phyloP scores from a whole-genome alignment of 2,329 filamentous ascomycete species.

The Epichloe glyceriae region DNA sequence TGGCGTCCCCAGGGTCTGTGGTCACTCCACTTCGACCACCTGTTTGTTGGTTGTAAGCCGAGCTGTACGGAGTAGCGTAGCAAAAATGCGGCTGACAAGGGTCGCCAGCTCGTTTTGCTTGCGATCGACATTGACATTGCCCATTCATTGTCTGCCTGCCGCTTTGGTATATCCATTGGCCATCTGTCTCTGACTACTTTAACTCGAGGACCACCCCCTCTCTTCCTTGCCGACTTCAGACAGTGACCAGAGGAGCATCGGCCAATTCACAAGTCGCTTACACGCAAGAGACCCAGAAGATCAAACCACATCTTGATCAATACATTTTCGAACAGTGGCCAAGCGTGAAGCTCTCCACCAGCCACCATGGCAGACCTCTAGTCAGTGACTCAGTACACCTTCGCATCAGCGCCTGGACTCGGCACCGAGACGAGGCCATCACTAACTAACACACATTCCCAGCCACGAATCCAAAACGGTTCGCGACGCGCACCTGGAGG shows the following conservation, averaged over 20 bases:
- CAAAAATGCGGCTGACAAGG: not conserved
- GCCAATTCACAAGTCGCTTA: not conserved
- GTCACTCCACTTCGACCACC: too few species aligned
- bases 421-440: not conserved
- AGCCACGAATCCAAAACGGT: conserved; percentile 9
- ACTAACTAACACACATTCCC: conserved; percentile 1
- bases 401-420: not conserved
- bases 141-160: conserved; percentile 9
- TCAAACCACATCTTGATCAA: not conserved
- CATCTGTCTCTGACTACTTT: conserved; percentile 6
- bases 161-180: conserved; percentile 5
- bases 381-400: conserved; percentile 6
- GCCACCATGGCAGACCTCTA: conserved; percentile 13
- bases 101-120: not conserved
- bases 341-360: not conserved
- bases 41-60: not conserved
- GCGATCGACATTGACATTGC: conserved; percentile 8
- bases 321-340: not conserved
- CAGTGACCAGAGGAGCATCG: not conserved
- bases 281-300: not conserved
- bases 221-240: conserved; percentile 1
- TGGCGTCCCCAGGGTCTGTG: too few species aligned
- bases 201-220: conserved; percentile 2
- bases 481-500: conserved; percentile 12
- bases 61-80: not conserved